Evolutionary conservation across 1,284 basidiomycete species (phyloP).

Genomic region (Leucoagaricus sp.): DNA sequence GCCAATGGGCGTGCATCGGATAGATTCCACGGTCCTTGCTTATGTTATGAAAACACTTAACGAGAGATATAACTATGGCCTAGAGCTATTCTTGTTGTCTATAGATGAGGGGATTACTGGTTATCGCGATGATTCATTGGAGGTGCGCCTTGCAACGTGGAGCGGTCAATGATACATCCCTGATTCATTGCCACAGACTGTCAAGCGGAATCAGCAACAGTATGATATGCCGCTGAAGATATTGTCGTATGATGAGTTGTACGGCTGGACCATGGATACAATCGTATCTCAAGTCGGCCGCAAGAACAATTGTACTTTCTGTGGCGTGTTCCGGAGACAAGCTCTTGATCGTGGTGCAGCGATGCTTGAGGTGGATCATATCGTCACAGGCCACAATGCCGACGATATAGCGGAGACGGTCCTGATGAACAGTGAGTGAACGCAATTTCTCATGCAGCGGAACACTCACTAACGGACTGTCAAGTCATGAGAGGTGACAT

Average conservation of each 20-base stretch:
- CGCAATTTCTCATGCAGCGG: slow-evolving; percentile 5
- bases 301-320: slow-evolving; percentile 99
- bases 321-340: slow-evolving; percentile 95
- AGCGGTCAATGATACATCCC: slow-evolving; percentile 1
- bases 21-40: slow-evolving; percentile 97
- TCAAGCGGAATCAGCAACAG: slow-evolving; percentile 96
- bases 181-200: slow-evolving; percentile 63
- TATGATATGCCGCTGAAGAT: slow-evolving; percentile 97
- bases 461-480: slow-evolving; percentile 13
- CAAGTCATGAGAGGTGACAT: slow-evolving; percentile 97
- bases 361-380: slow-evolving; percentile 90
- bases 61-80: slow-evolving; percentile 90
- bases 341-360: slow-evolving; percentile 95
- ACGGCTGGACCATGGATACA: slow-evolving; percentile 99
- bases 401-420: slow-evolving; percentile 99
- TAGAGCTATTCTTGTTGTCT: slow-evolving; percentile 91
- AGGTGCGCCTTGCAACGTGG: slow-evolving; percentile 53
- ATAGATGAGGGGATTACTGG: slow-evolving; percentile 99
- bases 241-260: slow-evolving; percentile 93
- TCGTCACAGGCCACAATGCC: slow-evolving; percentile 98
- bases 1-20: background rate
- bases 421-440: slow-evolving; percentile 89
- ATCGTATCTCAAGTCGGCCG: slow-evolving; percentile 94
- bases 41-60: slow-evolving; percentile 97
- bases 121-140: slow-evolving; percentile 96